Percentiles rank a stretch among this genome's conserved stretches.
Evolutionary conservation across 1,139 yeast genomes (phyloP).

Genomic region (Candida frijolesensis): DNA sequence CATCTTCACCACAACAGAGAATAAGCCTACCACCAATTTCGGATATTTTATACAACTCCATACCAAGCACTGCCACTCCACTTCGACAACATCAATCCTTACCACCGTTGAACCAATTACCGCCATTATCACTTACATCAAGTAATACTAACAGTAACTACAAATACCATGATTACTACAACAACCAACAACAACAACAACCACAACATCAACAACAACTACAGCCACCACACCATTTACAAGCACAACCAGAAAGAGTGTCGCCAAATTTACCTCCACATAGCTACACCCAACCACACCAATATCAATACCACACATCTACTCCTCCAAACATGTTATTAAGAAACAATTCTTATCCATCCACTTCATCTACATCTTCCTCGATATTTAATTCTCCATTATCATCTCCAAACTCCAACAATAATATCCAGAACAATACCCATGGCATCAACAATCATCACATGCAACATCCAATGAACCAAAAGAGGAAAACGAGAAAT

Average conservation of each 20-base stretch:
- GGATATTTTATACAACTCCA: constrained; percentile 25
- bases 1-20: constrained; percentile 14
- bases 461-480: background rate
- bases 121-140: constrained; percentile 2
- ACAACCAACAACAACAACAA: constrained; percentile 6
- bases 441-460: background rate
- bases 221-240: constrained; percentile 4
- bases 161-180: constrained; percentile 8
- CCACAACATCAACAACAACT: constrained; percentile 2
- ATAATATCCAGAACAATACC: background rate
- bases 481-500: constrained; percentile 56
- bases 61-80: constrained; percentile 9
- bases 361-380: constrained; percentile 6
- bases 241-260: constrained; percentile 7
- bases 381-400: constrained; percentile 7
- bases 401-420: background rate
- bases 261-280: constrained; percentile 9
- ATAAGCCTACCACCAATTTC: constrained; percentile 41
- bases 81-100: constrained; percentile 6
- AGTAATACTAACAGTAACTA: constrained; percentile 1
- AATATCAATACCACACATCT: constrained; percentile 6
- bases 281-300: constrained; percentile 9
- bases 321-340: constrained; percentile 4
- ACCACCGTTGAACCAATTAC: constrained; percentile 11
- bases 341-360: constrained; percentile 3